Evolutionary conservation across 495 filamentous ascomycete genomes (phyloP), one percentile per base, ranked within the genome.

Genomic region (Filosporella fistucella): DNA sequence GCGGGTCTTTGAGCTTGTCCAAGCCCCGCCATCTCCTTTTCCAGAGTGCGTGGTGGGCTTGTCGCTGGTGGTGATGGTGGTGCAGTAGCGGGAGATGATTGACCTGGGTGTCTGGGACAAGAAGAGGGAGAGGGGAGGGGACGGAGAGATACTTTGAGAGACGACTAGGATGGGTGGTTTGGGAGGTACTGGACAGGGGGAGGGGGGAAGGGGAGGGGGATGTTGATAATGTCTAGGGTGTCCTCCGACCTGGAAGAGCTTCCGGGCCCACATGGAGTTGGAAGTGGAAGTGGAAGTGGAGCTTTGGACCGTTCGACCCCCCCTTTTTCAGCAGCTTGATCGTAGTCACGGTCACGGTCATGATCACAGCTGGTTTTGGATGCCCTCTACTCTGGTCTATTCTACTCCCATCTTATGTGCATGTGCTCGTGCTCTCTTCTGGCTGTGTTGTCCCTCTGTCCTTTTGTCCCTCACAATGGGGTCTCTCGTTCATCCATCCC

Each of bases 1-100:
- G n/a, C n/a, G n/a, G n/a, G n/a, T n/a, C n/a, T n/a, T n/a, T n/a
- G n/a, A n/a, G n/a, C n/a, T 7, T 35, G 6, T 17, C 33, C 13
- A 16, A 24, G 41, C 49, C 49, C 49, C 49, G 49, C 49, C 49
- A 45, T 51, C 49, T 45, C 41, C 49, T 51, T 51, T 51, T 51
- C n/a, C 39, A 17, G 21, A 23, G 28, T 18, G 12, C 13, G 29
- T 4, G 6, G 8, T 21, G 13, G 18, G 32, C n/a, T n/a, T n/a
- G n/a, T n/a, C n/a, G n/a, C n/a, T n/a, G n/a, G n/a, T n/a, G n/a
- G n/a, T n/a, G n/a, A n/a, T n/a, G n/a, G n/a, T n/a, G n/a, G n/a
- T n/a, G n/a, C n/a, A n/a, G n/a, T n/a, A n/a, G n/a, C n/a, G n/a
- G n/a, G n/a, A n/a, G n/a, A n/a, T n/a, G n/a, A n/a, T n/a, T n/a